Conservation (phyloP, 768 basidiomycete genomes). For the Agrocybe pediades region DNA sequence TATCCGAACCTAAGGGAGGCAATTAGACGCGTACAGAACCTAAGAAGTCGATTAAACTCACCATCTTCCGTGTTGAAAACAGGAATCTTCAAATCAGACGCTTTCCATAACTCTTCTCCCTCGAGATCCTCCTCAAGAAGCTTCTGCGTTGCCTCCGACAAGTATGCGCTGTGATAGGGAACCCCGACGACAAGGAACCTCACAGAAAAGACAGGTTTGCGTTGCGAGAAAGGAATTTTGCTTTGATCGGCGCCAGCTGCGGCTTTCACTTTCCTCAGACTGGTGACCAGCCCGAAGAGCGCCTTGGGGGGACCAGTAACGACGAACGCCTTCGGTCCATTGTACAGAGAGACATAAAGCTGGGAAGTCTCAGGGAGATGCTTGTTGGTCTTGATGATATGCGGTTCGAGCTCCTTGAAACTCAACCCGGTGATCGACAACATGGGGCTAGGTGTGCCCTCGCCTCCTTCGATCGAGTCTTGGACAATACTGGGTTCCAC, state of each 20-base stretch:
- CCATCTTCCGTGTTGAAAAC: constrained; percentile 95
- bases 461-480: constrained; percentile 89
- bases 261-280: constrained; percentile 87
- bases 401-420: constrained; percentile 74
- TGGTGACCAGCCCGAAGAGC: constrained; percentile 92
- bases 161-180: constrained; percentile 92
- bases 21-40: constrained; percentile 16
- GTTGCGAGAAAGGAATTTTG: constrained; percentile 91
- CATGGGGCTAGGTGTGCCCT: constrained; percentile 94
- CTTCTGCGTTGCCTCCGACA: constrained; percentile 73
- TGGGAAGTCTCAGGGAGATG: constrained; percentile 80
- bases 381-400: constrained; percentile 86
- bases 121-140: constrained; percentile 74
- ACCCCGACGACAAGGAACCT: constrained; percentile 96
- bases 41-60: constrained; percentile 36
- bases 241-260: constrained; percentile 88
- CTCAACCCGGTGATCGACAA: constrained; percentile 83
- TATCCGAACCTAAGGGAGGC: constrained; percentile 69
- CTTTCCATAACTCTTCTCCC: constrained; percentile 77
- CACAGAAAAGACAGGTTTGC: constrained; percentile 89
- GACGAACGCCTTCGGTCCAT: constrained; percentile 89
- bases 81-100: constrained; percentile 72
- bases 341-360: constrained; percentile 86
- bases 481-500: constrained; percentile 87
- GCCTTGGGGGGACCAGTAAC: constrained; percentile 90